Base-by-base conservation (phyloP, 306 rosid genomes). In the Sphenostylis stenocarpa region DNA sequence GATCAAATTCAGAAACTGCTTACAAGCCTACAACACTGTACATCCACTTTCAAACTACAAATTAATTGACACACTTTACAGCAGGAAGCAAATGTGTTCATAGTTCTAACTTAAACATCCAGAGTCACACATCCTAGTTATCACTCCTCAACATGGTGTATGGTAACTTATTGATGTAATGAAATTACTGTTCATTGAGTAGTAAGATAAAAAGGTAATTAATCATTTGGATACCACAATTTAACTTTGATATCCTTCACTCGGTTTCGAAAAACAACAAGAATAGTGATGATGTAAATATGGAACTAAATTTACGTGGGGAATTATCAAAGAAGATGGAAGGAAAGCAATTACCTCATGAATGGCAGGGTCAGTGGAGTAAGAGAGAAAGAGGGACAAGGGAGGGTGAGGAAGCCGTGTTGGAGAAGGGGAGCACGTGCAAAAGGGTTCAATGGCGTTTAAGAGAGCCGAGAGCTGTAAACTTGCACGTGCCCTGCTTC, bases 401-500 rank as follows among this genome's bases (percentile, higher is more conserved):
- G 90, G 62, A 67, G 75, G 93, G 84, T 78, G 83, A 89, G 86
- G 78, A 89, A 70, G 76, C 82, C 97, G 7, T 83, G 99, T 87
- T 92, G 99, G 98, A 87, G 97, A 92, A 89, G 93, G 89, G 88
- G 92, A 92, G 95, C 99, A 86, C 96, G 92, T 95, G 99, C 99
- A 91, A 87, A 36, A 76, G 2, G 0, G 5, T 70, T 66, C 8
- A 1, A 3, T 70, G 67, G 43, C 72, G 79, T 20, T 41, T 16
- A 60, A 74, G 61, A 80, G 75, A 77, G 70, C 47, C 33, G 5
- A 74, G 16, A 6, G 67, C 5, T 1, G 58, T 6, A 21, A 2
- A 36, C 41, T 90, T 95, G 98, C 99, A 95, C 98, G 99, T 95
- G 99, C 99, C 98, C 99, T 95, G 98, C 97, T 95, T 95, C 99